Conservation (phyloP, 352 stramenopile species). For the Globisporangium middletonii region DNA sequence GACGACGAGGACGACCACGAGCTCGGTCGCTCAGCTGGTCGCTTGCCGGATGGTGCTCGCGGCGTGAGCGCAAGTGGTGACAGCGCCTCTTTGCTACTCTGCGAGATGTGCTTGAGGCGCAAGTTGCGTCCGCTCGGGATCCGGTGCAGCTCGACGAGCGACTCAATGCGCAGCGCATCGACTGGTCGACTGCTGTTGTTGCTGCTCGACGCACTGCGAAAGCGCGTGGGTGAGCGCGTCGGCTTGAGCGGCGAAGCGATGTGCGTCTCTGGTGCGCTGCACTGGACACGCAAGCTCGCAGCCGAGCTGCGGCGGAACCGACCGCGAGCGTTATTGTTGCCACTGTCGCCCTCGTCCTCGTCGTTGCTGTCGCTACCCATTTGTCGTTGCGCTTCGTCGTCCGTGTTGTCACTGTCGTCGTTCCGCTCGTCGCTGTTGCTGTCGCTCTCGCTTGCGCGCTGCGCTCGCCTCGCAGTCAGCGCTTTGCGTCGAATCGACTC, state of each 20-base stretch:
- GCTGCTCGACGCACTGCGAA: neutral
- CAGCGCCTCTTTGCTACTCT: conserved; percentile 22
- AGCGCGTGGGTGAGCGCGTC: neutral
- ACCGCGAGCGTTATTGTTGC: neutral
- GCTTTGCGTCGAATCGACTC: conserved; percentile 16
- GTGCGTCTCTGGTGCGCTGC: neutral
- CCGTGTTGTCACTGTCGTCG: neutral
- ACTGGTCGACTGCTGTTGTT: neutral
- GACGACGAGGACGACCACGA: conserved; percentile 6
- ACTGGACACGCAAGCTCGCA: neutral
- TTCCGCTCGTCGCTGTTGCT: neutral
- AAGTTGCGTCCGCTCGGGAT: conserved; percentile 48
- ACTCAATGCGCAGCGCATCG: conserved; percentile 8
- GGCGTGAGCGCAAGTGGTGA: conserved; percentile 38
- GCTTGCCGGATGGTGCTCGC: conserved; percentile 31
- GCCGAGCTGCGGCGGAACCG: neutral
- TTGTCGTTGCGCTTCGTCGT: neutral
- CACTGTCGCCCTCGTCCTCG: neutral
- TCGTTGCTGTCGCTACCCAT: neutral
- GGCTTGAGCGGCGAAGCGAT: neutral
- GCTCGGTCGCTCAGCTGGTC: conserved; percentile 19
- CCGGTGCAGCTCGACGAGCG: conserved; percentile 36
- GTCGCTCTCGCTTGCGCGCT: neutral
- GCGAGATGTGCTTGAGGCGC: conserved; percentile 33
- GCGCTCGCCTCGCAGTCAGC: conserved; percentile 2